phyloP scores from a whole-genome alignment of 2,329 filamentous ascomycete genomes.

The Septoria linicola region DNA sequence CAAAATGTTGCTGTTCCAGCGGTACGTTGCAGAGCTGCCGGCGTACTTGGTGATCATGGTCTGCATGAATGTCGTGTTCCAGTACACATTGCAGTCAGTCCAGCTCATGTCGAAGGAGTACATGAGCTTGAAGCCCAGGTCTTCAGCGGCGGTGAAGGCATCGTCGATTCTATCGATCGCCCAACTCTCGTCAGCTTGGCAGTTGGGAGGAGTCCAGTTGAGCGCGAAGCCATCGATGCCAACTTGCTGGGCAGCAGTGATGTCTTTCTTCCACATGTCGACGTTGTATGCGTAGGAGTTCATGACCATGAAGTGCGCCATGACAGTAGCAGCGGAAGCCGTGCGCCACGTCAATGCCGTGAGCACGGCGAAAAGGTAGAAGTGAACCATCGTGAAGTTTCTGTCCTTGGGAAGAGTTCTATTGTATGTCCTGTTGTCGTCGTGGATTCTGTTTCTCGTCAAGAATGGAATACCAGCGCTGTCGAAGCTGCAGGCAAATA shows the following conservation, averaged over 20 bases:
- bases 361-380: constrained; percentile 24
- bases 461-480: constrained; percentile 15
- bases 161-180: constrained; percentile 39
- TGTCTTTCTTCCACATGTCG: constrained; percentile 39
- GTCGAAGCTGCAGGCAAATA: constrained; percentile 19
- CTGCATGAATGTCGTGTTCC: constrained; percentile 41
- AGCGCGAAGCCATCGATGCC: constrained; percentile 42
- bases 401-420: constrained; percentile 4
- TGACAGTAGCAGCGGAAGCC: constrained; percentile 34
- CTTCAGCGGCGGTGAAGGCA: constrained; percentile 38
- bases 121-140: constrained; percentile 39
- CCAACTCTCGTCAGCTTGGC: constrained; percentile 35
- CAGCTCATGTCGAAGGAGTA: constrained; percentile 44
- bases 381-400: constrained; percentile 22
- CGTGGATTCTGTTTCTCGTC: constrained; percentile 9
- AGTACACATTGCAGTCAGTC: constrained; percentile 37
- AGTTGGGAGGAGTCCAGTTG: constrained; percentile 41
- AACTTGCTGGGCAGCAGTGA: constrained; percentile 36
- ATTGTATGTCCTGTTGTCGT: constrained; percentile 2
- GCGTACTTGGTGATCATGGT: constrained; percentile 37
- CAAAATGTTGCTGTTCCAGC: constrained; percentile 41
- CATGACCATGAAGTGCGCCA: constrained; percentile 41
- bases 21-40: constrained; percentile 36
- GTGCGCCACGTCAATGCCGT: constrained; percentile 31
- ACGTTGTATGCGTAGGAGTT: constrained; percentile 39